phyloP scores from a whole-genome alignment of 331 rosid genomes.

The Quercus phellos region DNA sequence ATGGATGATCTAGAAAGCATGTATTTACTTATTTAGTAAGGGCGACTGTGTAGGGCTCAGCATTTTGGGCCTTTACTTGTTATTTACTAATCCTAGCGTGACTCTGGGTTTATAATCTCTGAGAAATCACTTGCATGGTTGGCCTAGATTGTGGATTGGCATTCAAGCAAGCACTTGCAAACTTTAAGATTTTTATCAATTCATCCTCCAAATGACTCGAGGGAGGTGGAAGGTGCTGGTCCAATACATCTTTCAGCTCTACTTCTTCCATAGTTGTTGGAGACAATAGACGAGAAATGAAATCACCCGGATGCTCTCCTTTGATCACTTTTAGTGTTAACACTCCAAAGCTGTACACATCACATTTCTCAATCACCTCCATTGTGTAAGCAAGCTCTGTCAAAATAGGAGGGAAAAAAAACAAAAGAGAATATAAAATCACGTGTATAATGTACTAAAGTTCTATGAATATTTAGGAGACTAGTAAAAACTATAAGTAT shows the following conservation, averaged over 20 bases:
- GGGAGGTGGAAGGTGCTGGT: constrained; percentile 26
- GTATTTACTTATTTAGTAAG: too few relatives aligned
- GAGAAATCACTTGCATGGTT: constrained; percentile 27
- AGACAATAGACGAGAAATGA: constrained; percentile 10
- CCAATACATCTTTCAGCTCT: constrained; percentile 11
- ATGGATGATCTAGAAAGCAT: too few relatives aligned
- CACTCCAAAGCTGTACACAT: constrained; percentile 36
- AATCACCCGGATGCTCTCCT: constrained; percentile 31
- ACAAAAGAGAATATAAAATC: neutral
- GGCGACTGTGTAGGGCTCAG: too few relatives aligned
- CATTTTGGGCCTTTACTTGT: too few relatives aligned
- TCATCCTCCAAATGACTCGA: constrained; percentile 8
- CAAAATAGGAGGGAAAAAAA: neutral
- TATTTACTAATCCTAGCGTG: too few relatives aligned
- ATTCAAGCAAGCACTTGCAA: constrained; percentile 10
- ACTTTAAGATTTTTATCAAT: neutral
- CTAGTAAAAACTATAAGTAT: too few relatives aligned
- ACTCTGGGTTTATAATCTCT: neutral
- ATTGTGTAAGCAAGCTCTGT: constrained; percentile 29
- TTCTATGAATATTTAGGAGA: too few relatives aligned
- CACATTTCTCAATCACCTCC: constrained; percentile 26
- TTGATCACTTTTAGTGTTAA: constrained; percentile 20
- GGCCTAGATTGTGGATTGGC: constrained; percentile 18
- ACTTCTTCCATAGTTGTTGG: neutral
- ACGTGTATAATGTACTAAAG: neutral